A percentile compares a stretch with the other conserved stretches of the same genome.
phyloP scores from a whole-genome alignment of 202 grass and related monocot genomes.

The Carex arenaria region DNA sequence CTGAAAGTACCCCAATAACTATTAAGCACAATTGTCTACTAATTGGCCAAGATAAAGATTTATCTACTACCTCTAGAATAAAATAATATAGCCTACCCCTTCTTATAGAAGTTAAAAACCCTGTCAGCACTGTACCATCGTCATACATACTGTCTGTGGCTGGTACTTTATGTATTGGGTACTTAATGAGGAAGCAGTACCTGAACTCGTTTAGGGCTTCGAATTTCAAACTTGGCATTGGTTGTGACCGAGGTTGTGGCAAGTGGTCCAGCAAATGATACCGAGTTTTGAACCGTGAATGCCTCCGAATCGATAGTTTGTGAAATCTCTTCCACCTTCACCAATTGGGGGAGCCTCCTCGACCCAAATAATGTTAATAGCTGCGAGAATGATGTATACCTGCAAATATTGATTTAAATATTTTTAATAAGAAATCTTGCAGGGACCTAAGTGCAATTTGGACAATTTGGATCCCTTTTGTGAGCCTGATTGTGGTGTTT shows the following conservation, averaged over 20 bases:
- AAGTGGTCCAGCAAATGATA: slow-evolving; percentile 83
- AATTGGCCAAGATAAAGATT: background rate
- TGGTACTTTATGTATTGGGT: background rate
- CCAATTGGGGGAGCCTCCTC: slow-evolving; percentile 58
- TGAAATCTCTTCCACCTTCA: slow-evolving; percentile 94
- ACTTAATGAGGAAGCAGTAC: slow-evolving; percentile 27
- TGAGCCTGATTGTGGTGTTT: background rate
- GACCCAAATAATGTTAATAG: slow-evolving; percentile 63
- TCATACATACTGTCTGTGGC: background rate
- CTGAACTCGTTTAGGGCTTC: slow-evolving; percentile 96
- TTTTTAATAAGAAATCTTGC: slow-evolving; percentile 18
- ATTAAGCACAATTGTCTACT: background rate
- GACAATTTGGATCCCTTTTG: background rate
- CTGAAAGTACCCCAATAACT: background rate
- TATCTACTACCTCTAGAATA: background rate
- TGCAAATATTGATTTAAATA: slow-evolving; percentile 32
- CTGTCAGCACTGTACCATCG: background rate
- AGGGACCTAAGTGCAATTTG: slow-evolving; percentile 6
- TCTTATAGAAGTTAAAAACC: background rate
- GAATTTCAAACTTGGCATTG: slow-evolving; percentile 95
- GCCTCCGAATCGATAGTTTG: slow-evolving; percentile 86
- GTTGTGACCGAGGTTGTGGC: slow-evolving; percentile 60
- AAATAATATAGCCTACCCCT: background rate
- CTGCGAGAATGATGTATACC: slow-evolving; percentile 87
- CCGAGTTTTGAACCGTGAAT: slow-evolving; percentile 89